Base-by-base conservation (phyloP, 2,329 filamentous ascomycete genomes). In the Dendrostoma leiphaemia region DNA sequence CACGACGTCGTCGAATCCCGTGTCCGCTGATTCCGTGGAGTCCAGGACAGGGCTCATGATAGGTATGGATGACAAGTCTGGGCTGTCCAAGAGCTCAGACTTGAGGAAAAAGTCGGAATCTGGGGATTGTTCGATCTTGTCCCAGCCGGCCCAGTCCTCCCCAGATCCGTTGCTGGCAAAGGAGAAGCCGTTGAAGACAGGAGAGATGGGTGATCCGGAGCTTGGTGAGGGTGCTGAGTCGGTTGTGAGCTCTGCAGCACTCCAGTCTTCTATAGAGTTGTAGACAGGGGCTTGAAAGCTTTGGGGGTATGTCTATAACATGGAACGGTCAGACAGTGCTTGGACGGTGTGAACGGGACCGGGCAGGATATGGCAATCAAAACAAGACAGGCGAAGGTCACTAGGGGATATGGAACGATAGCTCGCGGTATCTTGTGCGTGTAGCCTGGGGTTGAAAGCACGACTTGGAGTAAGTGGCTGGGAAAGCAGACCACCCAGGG, bases 151-250 rank as follows among this genome's bases (percentile, higher is more conserved):
- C 62, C 67, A 70, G 41, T 65, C 64, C 51, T 66, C 63, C 26
- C 57, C 57, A 13, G 61, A 34, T 10, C 26, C 26, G 63, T 62
- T 21, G 65, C 61, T 70, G 26, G 68, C 64, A 45, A 62, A 64
- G 44, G 66, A 60, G 29, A 67, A 65, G 31, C 62, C 58, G 9
- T 64, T 62, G 10, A 67, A 69, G 40, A 67, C 48, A 43, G 69
- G 67, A 0, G 68, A 71, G 23, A 63, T 53, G 23, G 63, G 63
- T 5, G 63, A 64, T 26, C 60, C 60, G 9, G 62, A 62, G 44
- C 60, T 61, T 6, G 69, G 65, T 15, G 70, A 70, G n/a, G 65
- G 61, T 4, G 69, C 65, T 28, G 69, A 70, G 60, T 71, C 69
- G 29, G 66, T 67, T 45, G 63, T 64, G 61, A 68, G 67, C 57